Conservation (phyloP, 352 stramenopile genomes). For the Phytophthora litchii region DNA sequence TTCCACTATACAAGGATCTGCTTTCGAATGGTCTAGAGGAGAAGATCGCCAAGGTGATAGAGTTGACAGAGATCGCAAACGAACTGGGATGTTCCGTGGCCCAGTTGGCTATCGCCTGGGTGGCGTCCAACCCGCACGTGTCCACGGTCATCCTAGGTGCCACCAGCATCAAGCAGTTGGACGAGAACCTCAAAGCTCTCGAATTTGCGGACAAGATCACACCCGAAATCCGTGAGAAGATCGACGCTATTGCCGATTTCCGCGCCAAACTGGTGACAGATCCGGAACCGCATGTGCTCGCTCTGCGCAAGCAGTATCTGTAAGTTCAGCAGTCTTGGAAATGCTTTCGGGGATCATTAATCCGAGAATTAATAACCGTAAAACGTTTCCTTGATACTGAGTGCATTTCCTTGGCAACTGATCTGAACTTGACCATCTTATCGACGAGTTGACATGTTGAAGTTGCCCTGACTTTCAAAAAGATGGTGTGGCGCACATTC, state of each 20-base stretch:
- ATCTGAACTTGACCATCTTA: slow-evolving; percentile 7
- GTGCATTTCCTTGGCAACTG: not conserved
- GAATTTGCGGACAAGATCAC: slow-evolving; percentile 57
- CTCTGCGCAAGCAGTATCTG: slow-evolving; percentile 31
- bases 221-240: slow-evolving; percentile 53
- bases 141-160: slow-evolving; percentile 65
- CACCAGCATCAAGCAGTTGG: slow-evolving; percentile 62
- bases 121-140: slow-evolving; percentile 56
- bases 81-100: slow-evolving; percentile 63
- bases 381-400: not conserved
- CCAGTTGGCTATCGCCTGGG: slow-evolving; percentile 54
- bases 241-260: slow-evolving; percentile 57
- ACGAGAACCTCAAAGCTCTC: slow-evolving; percentile 65
- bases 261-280: slow-evolving; percentile 35
- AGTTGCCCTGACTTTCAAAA: not conserved
- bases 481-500: slow-evolving; percentile 9
- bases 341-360: not conserved
- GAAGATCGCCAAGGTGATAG: slow-evolving; percentile 43
- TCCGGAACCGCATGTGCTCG: slow-evolving; percentile 29
- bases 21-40: slow-evolving; percentile 49
- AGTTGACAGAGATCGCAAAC: slow-evolving; percentile 54
- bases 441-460: slow-evolving; percentile 14
- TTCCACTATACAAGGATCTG: slow-evolving; percentile 44
- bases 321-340: slow-evolving; percentile 4
- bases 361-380: not conserved